Evolutionary conservation across 495 filamentous ascomycete species (phyloP).

Genomic region (Extremus antarcticus): DNA sequence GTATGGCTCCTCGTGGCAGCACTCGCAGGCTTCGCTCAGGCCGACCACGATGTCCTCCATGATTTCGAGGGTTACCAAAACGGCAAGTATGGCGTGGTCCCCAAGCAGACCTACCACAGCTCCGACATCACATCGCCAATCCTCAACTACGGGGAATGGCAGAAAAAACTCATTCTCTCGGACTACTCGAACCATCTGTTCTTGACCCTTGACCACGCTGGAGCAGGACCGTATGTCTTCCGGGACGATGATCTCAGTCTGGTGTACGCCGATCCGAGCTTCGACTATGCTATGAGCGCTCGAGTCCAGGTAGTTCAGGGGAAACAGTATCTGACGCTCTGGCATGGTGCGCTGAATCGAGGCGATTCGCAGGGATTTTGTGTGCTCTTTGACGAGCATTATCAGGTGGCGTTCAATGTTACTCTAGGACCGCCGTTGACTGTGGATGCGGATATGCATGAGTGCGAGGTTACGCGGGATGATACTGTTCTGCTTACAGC

Average conservation of each 20-base stretch:
- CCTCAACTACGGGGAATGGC: background rate
- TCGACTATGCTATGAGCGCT: background rate
- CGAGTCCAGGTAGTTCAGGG: background rate
- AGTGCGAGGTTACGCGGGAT: background rate
- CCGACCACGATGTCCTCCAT: background rate
- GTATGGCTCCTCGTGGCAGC: background rate
- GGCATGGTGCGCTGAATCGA: background rate
- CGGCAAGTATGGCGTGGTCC: background rate
- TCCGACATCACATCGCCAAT: background rate
- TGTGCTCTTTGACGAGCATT: background rate
- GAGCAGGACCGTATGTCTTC: background rate
- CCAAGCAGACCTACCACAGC: background rate
- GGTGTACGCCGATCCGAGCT: background rate
- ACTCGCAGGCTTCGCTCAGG: background rate
- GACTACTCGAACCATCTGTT: background rate
- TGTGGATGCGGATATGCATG: background rate
- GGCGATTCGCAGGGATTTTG: background rate
- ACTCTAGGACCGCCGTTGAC: background rate
- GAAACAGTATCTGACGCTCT: slow-evolving; percentile 2
- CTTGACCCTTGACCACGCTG: background rate
- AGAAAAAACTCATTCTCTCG: background rate
- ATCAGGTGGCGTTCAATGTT: background rate
- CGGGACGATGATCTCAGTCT: background rate
- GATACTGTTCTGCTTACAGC: background rate
- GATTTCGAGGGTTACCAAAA: background rate